Percentiles rank a stretch among this genome's conserved stretches.
phyloP scores from a whole-genome alignment of 352 stramenopile genomes.

The Blastocystis sp. region DNA sequence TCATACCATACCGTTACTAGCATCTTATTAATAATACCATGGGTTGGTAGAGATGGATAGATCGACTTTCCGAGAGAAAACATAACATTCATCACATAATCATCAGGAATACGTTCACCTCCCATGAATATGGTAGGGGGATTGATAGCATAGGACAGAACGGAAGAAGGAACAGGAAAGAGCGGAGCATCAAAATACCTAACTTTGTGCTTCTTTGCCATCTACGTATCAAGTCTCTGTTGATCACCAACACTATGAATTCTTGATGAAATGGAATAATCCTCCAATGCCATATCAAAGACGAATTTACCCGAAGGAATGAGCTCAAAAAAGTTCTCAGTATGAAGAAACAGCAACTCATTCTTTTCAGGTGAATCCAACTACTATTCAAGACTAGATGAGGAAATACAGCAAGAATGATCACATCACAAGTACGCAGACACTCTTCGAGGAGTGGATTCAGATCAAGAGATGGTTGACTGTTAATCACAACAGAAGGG shows the following conservation, averaged over 20 bases:
- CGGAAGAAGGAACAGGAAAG: neutral
- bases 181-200: neutral
- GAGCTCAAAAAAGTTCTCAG: neutral
- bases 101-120: neutral
- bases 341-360: neutral
- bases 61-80: conserved; percentile 8
- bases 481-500: neutral
- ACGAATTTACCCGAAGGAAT: neutral
- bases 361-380: neutral
- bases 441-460: neutral
- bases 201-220: neutral
- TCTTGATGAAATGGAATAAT: neutral
- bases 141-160: neutral
- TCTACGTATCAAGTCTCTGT: neutral
- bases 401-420: neutral
- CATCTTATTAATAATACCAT: conserved; percentile 3
- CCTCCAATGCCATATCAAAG: conserved; percentile 21
- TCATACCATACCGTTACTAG: neutral
- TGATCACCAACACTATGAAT: neutral
- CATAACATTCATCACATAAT: neutral
- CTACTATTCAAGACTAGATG: neutral
- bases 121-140: conserved; percentile 17
- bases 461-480: neutral
- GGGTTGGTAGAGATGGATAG: neutral
- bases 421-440: neutral